Conservation (phyloP, 805 yeast genomes). For the Myxozyma sirexii region DNA sequence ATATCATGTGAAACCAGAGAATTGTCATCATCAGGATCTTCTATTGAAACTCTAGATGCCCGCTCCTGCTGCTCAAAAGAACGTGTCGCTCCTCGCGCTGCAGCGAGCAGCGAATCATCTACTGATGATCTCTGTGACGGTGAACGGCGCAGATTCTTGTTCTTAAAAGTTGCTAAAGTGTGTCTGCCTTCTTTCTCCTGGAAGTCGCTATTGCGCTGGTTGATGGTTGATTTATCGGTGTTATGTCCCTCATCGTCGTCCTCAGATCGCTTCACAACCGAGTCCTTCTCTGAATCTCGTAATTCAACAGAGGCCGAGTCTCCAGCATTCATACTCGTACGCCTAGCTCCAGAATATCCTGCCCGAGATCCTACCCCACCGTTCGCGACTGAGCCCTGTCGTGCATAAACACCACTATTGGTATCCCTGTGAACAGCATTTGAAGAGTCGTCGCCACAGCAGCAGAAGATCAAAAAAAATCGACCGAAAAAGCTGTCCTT, state of each 20-base stretch:
- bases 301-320: slow-evolving; percentile 7
- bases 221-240: not conserved
- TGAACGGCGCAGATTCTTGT: not conserved
- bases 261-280: not conserved
- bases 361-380: not conserved
- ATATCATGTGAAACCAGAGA: slow-evolving; percentile 14
- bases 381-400: not conserved
- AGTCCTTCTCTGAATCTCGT: slow-evolving; percentile 6
- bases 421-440: not conserved
- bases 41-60: not conserved
- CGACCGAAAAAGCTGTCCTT: slow-evolving; percentile 20
- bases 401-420: not conserved
- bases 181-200: no score
- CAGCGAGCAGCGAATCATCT: not conserved
- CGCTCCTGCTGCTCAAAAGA: not conserved
- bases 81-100: not conserved
- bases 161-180: no score
- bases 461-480: slow-evolving; percentile 13
- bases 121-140: not conserved
- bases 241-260: not conserved
- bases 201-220: no score
- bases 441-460: slow-evolving; percentile 16
- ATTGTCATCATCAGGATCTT: not conserved
- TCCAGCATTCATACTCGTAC: not conserved
- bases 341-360: not conserved